phyloP scores from a whole-genome alignment of 2,329 filamentous ascomycete species.

The Fusarium luffae region DNA sequence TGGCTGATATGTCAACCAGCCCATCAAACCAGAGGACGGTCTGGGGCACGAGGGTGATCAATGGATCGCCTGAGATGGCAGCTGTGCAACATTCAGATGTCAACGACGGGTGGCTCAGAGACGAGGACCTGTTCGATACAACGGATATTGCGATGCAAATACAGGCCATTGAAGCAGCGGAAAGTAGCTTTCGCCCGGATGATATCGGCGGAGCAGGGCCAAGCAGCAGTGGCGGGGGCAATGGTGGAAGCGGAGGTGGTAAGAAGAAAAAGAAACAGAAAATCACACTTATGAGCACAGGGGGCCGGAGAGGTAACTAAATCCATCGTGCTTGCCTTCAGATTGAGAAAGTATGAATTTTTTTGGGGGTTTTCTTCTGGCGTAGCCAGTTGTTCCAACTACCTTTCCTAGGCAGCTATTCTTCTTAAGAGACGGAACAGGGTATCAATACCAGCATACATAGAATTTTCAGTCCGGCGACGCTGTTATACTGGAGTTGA shows the following conservation, averaged over 20 bases:
- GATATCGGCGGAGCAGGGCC: constrained; percentile 32
- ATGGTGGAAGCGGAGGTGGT: constrained; percentile 52
- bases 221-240: constrained; percentile 40
- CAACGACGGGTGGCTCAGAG: constrained; percentile 89
- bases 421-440: constrained; percentile 1
- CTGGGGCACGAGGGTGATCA: constrained; percentile 86
- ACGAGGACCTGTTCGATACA: constrained; percentile 75
- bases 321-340: constrained; percentile 4
- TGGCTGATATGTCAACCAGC: constrained; percentile 84
- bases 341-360: not conserved
- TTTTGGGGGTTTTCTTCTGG: not conserved
- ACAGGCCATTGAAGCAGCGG: constrained; percentile 62
- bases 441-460: constrained; percentile 7
- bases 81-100: constrained; percentile 44
- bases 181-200: constrained; percentile 36
- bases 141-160: constrained; percentile 71
- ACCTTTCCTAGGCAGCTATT: not conserved
- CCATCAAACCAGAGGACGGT: constrained; percentile 82
- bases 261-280: constrained; percentile 79
- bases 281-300: constrained; percentile 77
- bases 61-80: constrained; percentile 66
- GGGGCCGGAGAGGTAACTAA: constrained; percentile 61
- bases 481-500: not conserved
- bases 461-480: constrained; percentile 2
- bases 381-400: not conserved